These are phyloP conservation scores for Fusarium coicis DNA, from an alignment of 2,329 filamentous ascomycete species.

Conservation along the genomic window DNA sequence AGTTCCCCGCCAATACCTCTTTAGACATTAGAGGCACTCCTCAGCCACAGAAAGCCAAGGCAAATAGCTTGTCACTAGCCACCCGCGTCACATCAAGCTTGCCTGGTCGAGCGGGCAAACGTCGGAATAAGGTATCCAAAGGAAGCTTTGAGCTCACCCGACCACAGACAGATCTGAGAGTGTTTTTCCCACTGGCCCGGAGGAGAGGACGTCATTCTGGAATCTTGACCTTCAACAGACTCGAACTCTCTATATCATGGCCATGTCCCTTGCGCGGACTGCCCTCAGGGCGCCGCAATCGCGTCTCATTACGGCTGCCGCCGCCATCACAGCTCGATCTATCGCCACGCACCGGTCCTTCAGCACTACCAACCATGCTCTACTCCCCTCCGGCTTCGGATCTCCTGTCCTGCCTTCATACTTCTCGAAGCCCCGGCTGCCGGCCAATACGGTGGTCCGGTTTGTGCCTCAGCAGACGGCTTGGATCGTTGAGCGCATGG, in stretches of 20 bases:
- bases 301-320: constrained; percentile 35
- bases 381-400: constrained; percentile 50
- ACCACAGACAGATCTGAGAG: background rate
- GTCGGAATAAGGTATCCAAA: constrained; percentile 14
- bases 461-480: constrained; percentile 99
- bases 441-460: constrained; percentile 92
- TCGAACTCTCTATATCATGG: constrained; percentile 41
- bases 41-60: constrained; percentile 19
- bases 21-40: background rate
- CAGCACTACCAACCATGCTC: constrained; percentile 46
- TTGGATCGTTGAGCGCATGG: constrained; percentile 99
- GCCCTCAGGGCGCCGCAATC: constrained; percentile 43
- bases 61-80: constrained; percentile 1
- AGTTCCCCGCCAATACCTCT: constrained; percentile 28
- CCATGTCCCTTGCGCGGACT: constrained; percentile 46
- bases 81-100: constrained; percentile 18
- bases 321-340: constrained; percentile 26
- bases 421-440: constrained; percentile 79
- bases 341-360: constrained; percentile 44
- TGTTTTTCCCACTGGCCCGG: constrained; percentile 38
- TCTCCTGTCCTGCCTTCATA: constrained; percentile 70
- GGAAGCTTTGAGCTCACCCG: constrained; percentile 26
- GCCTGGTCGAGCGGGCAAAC: constrained; percentile 27
- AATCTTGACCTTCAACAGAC: constrained; percentile 30
- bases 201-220: constrained; percentile 38